Evolutionary conservation across 2,329 filamentous ascomycete genomes (phyloP).

Genomic region (Penicillium glabrum): DNA sequence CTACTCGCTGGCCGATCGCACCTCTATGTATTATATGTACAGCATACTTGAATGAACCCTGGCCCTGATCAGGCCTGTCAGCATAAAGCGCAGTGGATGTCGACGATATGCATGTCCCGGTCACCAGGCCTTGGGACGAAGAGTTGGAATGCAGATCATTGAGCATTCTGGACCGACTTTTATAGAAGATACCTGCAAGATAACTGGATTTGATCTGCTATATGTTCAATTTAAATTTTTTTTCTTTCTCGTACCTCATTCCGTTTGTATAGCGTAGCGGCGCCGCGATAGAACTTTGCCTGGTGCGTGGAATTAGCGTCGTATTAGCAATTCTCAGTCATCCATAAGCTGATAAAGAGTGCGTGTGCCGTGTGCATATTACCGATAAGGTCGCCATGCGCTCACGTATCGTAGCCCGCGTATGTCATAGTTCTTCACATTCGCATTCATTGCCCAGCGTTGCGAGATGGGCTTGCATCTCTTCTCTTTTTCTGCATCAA

Average conservation of each 20-base stretch:
- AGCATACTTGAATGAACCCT: constrained; percentile 17
- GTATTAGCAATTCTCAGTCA: background rate
- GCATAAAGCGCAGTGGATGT: constrained; percentile 1
- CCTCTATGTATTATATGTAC: constrained; percentile 30
- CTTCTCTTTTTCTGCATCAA: constrained; percentile 10
- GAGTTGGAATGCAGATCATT: background rate
- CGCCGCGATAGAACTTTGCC: background rate
- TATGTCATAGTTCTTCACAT: constrained; percentile 29
- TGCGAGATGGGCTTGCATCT: constrained; percentile 22
- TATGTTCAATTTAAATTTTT: no score
- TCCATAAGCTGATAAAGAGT: background rate
- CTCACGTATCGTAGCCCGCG: constrained; percentile 17
- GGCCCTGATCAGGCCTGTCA: background rate
- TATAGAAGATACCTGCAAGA: background rate
- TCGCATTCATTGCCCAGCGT: constrained; percentile 6
- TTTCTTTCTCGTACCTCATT: background rate
- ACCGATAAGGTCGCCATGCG: constrained; percentile 23
- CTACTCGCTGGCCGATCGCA: constrained; percentile 22
- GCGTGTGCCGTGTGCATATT: constrained; percentile 18
- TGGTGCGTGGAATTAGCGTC: constrained; percentile 12
- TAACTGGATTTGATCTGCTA: background rate
- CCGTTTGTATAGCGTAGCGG: background rate
- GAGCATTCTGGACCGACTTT: background rate
- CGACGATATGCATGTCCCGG: background rate
- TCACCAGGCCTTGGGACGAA: background rate